Base-by-base conservation (phyloP, 306 rosid species). In the Oemleria cerasiformis region DNA sequence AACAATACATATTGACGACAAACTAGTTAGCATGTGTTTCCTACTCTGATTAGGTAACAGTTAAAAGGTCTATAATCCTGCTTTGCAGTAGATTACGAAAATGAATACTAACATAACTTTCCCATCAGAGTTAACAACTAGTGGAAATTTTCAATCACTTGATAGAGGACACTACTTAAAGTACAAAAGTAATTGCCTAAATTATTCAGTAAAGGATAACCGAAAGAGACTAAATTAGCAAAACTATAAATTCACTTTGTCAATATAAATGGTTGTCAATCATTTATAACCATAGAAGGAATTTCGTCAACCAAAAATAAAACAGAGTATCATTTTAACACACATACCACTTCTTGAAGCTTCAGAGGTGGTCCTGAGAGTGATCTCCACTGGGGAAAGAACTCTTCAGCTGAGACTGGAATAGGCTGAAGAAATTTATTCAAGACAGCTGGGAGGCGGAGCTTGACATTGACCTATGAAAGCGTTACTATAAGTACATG, bases 341-440 rank as follows among this genome's bases (percentile, higher is more conserved):
- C 44, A 7, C 83, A 75, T 73, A 95, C 99, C 92, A 95, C 99
- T 91, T 95, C 99, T 84, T 95, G 99, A 79, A 95, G 99, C 92
- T 95, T 95, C 87, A 95, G 84, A 53, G 99, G 99, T 65, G 99
- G 96, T 68, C 99, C 99, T 25, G 96, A 79, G 67, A 95, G 90
- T 63, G 92, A 86, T 84, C 96, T 87, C 99, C 99, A 95, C 74
- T 89, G 99, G 70, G 91, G 92, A 81, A 95, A 95, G 75, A 95
- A 95, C 79, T 95, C 99, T 75, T 91, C 99, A 10, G 92, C 74
- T 66, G 99, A 70, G 71, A 95, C 68, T 42, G 91, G n/a, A 71
- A 95, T 81, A 57, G 96, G 96, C 74, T 91, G 99, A 77, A 95
- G 90, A 86, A 91, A 95, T 81, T 95, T 95, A 84, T 80, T 91